These are phyloP conservation scores for Trypanosoma mega DNA, from an alignment of 208 protist species.

Conservation along the genomic window DNA sequence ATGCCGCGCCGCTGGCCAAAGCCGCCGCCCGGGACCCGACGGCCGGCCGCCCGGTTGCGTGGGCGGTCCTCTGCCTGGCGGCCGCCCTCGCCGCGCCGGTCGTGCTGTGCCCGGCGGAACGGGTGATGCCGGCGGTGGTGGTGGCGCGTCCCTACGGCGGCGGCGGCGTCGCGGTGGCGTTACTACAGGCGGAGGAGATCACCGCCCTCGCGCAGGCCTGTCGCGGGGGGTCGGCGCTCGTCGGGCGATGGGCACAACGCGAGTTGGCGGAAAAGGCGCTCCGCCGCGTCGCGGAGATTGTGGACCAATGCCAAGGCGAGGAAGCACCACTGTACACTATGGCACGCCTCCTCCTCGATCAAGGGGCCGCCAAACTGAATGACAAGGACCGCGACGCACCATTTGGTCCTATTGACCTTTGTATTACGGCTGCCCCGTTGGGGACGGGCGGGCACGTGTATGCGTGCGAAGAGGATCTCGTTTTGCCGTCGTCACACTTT, in stretches of 20 bases:
- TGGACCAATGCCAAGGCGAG: slow-evolving; percentile 28
- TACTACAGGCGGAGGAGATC: slow-evolving; percentile 34
- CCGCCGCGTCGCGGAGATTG: slow-evolving; percentile 17
- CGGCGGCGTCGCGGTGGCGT: slow-evolving; percentile 23
- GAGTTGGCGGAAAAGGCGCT: slow-evolving; percentile 22
- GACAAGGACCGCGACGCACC: background rate
- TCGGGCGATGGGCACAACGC: slow-evolving; percentile 9
- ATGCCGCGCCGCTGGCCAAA: slow-evolving; percentile 13
- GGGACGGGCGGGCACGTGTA: slow-evolving; percentile 1
- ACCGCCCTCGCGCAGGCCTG: slow-evolving; percentile 41
- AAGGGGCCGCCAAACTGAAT: background rate
- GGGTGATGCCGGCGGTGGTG: slow-evolving; percentile 23
- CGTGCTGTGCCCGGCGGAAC: slow-evolving; percentile 3
- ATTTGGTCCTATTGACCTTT: slow-evolving; percentile 22
- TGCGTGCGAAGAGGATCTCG: slow-evolving; percentile 15
- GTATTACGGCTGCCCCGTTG: slow-evolving; percentile 12
- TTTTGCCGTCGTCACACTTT: slow-evolving; percentile 20
- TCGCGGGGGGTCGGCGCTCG: slow-evolving; percentile 22
- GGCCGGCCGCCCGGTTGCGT: slow-evolving; percentile 2
- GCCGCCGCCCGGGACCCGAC: background rate
- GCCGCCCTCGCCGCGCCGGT: slow-evolving; percentile 29
- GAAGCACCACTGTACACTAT: slow-evolving; percentile 21
- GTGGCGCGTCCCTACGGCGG: slow-evolving; percentile 11
- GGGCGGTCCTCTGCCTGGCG: slow-evolving; percentile 26
- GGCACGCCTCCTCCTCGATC: slow-evolving; percentile 18